phyloP scores from a whole-genome alignment of 2,329 filamentous ascomycete genomes.

The Alternaria sp. region DNA sequence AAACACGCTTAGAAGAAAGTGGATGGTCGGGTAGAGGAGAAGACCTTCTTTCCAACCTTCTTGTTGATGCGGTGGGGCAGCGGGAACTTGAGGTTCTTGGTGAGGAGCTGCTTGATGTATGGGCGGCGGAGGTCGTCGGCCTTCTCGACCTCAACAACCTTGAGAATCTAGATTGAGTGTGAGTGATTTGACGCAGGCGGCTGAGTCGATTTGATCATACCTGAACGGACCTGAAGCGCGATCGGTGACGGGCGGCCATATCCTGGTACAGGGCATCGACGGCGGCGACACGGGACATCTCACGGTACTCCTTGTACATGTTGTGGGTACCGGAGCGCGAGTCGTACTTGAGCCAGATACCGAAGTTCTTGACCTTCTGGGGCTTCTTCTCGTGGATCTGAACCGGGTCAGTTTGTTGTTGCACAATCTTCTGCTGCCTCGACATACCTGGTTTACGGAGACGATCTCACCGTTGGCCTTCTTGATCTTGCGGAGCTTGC shows the following conservation, averaged over 20 bases:
- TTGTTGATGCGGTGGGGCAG: conserved; percentile 95
- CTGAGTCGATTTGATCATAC: conserved; percentile 62
- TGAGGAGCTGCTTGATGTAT: conserved; percentile 98
- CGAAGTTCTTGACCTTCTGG: conserved; percentile 99
- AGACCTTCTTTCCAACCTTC: conserved; percentile 85
- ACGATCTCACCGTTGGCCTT: conserved; percentile 99
- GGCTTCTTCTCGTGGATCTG: conserved; percentile 99
- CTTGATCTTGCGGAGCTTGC: conserved; percentile 99
- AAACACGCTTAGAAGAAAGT: conserved; percentile 87
- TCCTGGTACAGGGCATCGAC: conserved; percentile 98
- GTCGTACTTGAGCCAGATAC: conserved; percentile 99
- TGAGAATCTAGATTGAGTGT: conserved; percentile 75
- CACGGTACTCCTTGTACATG: conserved; percentile 99
- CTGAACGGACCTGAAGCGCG: conserved; percentile 98
- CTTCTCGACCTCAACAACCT: conserved; percentile 97
- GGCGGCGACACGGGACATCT: conserved; percentile 94
- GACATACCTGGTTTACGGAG: conserved; percentile 88
- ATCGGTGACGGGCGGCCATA: conserved; percentile 98
- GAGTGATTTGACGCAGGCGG: not conserved
- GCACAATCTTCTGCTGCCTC: not conserved
- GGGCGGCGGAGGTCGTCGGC: conserved; percentile 92
- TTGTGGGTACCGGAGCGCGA: conserved; percentile 99
- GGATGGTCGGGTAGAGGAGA: conserved; percentile 88
- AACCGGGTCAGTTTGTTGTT: conserved; percentile 19
- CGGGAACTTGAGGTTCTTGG: conserved; percentile 96